These are phyloP conservation scores for Neospora caninum DNA, from an alignment of 169 alveolate genomes.

Conservation along the genomic window DNA sequence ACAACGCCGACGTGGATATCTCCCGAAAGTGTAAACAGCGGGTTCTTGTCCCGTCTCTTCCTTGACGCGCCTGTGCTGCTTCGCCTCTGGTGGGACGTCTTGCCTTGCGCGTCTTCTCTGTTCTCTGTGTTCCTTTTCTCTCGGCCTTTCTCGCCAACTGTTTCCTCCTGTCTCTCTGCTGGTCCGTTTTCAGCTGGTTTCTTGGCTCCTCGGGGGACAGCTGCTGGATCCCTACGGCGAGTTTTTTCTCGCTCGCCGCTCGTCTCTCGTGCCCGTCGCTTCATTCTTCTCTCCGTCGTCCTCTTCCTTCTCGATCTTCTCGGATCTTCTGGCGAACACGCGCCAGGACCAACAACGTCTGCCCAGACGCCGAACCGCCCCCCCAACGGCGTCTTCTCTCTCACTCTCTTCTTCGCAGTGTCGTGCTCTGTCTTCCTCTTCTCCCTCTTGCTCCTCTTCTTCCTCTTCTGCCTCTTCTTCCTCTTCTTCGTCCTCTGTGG, in stretches of 20 bases:
- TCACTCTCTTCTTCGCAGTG: background rate
- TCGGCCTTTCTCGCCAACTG: no score
- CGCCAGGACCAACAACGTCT: no score
- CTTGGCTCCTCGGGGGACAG: conserved; percentile 63
- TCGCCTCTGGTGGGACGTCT: no score
- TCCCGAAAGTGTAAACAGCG: no score
- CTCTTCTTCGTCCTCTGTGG: background rate
- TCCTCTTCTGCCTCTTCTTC: background rate
- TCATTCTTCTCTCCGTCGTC: conserved; percentile 7
- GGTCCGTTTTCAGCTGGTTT: background rate
- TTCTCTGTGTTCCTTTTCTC: background rate
- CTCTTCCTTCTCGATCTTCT: background rate
- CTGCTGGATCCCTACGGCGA: conserved; percentile 59
- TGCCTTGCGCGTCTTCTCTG: background rate
- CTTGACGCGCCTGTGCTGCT: no score
- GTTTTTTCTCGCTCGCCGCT: conserved; percentile 36
- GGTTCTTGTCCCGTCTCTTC: no score
- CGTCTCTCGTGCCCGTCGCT: background rate
- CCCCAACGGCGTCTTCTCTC: background rate
- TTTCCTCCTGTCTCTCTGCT: background rate
- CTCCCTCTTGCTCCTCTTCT: background rate
- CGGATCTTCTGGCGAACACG: background rate
- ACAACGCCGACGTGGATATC: no score
- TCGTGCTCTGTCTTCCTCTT: background rate
- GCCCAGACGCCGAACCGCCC: background rate